Conservation (phyloP, 78 protist species). For the Tieghemostelium lacteum region DNA sequence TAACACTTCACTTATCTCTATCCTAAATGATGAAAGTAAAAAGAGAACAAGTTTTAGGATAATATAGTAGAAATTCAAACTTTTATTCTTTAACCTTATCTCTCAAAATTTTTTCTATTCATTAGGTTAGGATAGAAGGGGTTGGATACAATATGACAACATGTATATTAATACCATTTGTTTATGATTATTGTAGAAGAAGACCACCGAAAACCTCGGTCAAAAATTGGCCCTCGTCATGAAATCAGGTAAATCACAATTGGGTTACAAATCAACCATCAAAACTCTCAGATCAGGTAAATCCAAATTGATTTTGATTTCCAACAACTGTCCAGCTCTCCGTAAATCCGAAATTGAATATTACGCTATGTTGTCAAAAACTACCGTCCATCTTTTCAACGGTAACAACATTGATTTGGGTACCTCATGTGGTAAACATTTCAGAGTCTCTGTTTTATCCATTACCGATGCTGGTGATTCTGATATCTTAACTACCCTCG, state of each 20-base stretch:
- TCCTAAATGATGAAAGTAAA: no score
- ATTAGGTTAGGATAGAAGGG: no score
- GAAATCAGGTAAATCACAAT: slow-evolving; percentile 97
- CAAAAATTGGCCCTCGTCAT: slow-evolving; percentile 97
- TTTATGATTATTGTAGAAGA: slow-evolving; percentile 76
- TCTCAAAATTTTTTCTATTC: no score
- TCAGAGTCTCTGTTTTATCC: slow-evolving; percentile 92
- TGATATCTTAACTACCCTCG: slow-evolving; percentile 92
- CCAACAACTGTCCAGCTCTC: slow-evolving; percentile 99
- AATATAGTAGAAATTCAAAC: no score
- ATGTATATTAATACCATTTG: not conserved
- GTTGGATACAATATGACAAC: no score
- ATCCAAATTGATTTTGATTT: slow-evolving; percentile 97
- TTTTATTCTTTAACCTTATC: no score
- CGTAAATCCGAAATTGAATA: slow-evolving; percentile 99
- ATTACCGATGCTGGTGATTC: slow-evolving; percentile 99
- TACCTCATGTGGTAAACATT: slow-evolving; percentile 98
- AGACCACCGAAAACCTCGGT: slow-evolving; percentile 94
- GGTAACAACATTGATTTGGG: slow-evolving; percentile 99
- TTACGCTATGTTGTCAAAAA: slow-evolving; percentile 98
- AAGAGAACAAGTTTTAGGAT: no score
- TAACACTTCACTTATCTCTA: no score
- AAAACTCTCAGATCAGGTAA: slow-evolving; percentile 96
- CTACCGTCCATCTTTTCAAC: slow-evolving; percentile 97
- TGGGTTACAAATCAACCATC: slow-evolving; percentile 97